Base-by-base conservation (phyloP, 225 moss, liverwort and hornwort species). In the Polytrichum formosum region DNA sequence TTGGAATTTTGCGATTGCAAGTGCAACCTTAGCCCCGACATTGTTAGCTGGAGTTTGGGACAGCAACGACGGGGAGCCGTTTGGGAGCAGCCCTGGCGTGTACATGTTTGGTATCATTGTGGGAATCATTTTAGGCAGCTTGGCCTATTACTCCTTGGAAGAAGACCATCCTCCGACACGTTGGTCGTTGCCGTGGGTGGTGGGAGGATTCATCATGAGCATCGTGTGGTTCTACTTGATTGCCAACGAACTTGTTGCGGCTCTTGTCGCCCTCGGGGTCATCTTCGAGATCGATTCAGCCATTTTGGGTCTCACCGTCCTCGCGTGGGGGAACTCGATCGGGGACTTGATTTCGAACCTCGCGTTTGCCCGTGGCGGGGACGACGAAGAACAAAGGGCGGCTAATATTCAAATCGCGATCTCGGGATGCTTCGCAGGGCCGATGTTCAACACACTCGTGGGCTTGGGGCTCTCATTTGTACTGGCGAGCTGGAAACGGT, bases 191-290 rank as follows among this genome's bases (percentile, higher is more conserved):
- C 92, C 82, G 5, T 98, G 97, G 97, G 91, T 92, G 37, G 28
- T 79, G 9, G 97, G 94, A 69, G 94, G 94, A 9, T 98, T 98
- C 70, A 26, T 92, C 26, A 94, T 98, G 97, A 92, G 94, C 85
- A 88, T 98, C 28, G 91, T 98, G n/a, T 98, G 97, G 97, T 98
- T 98, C 67, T 98, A 98, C 65, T 66, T 98, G 20, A 90, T 98
- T 55, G 97, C 97, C 16, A 98, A 92, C 25, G 97, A 98, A 74
- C 90, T 98, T 7, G 97, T 98, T 23, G 94, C 90, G 2, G 84
- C 86, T 18, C 73, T 98, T 2, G 97, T 98, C 6, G 89, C 97
- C 5, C 70, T 94, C 20, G 97, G 97, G 6, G 91, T 98, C 22
- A 87, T 98, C 6, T 59, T 98, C 66, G 86, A 94, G 55, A 90